These are phyloP conservation scores for Actinomortierella wolfii DNA, from an alignment of 371 early-diverging fungal species.

Conservation along the genomic window DNA sequence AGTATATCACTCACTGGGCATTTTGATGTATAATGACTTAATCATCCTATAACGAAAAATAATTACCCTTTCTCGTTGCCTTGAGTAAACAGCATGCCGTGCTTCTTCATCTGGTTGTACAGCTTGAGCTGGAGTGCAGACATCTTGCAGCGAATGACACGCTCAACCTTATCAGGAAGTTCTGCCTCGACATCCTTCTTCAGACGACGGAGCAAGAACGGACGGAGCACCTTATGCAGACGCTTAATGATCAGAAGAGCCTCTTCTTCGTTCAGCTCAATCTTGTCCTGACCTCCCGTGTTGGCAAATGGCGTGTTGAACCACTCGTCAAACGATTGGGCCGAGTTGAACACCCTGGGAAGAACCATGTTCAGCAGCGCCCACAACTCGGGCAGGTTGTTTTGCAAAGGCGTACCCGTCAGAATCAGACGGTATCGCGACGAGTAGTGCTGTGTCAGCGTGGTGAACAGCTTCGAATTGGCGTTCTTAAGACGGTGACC, in stretches of 20 bases:
- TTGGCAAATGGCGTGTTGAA: conserved; percentile 96
- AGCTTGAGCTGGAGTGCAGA: conserved; percentile 83
- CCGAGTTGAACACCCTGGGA: conserved; percentile 95
- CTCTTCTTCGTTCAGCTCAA: conserved; percentile 97
- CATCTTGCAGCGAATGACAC: conserved; percentile 92
- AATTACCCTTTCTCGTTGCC: conserved; percentile 64
- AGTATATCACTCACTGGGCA: conserved; percentile 9
- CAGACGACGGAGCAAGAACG: conserved; percentile 96
- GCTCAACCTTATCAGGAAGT: conserved; percentile 98
- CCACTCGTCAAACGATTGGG: conserved; percentile 97
- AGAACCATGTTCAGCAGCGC: conserved; percentile 97
- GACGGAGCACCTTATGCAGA: conserved; percentile 96
- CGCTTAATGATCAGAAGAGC: conserved; percentile 95
- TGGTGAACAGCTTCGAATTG: conserved; percentile 84
- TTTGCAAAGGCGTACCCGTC: conserved; percentile 99
- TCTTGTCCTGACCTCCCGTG: conserved; percentile 84
- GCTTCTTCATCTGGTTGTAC: conserved; percentile 79
- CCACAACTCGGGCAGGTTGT: conserved; percentile 99
- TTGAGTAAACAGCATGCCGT: conserved; percentile 70
- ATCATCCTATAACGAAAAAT: not conserved
- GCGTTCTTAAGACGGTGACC: conserved; percentile 99
- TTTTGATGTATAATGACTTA: conserved; percentile 17
- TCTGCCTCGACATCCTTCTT: conserved; percentile 99
- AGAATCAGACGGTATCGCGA: conserved; percentile 95
- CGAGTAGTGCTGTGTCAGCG: conserved; percentile 84